Base-by-base conservation (phyloP, 2,329 filamentous ascomycete genomes). In the Trichoderma polysporum region DNA sequence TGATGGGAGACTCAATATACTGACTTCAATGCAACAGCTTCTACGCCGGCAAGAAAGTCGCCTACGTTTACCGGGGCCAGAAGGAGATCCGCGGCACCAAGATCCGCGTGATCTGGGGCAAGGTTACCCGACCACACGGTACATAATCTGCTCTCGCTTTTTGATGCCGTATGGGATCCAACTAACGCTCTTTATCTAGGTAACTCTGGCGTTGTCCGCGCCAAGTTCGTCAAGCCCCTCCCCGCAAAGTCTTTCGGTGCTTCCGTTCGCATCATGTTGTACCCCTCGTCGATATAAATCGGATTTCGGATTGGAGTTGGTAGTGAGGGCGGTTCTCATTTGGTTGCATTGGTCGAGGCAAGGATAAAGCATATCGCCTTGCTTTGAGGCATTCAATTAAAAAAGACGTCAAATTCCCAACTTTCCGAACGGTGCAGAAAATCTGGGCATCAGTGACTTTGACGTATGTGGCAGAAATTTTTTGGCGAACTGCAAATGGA, bases 91-190 rank as follows among this genome's bases (percentile, higher is more conserved):
- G 94, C 79, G 95, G 95, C 81, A 94, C 93, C 82, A 98, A 98
- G 91, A 96, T 98, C 85, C 90, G 94, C 80, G 91, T 98, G 77
- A 97, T 98, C 87, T 98, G 94, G 93, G 94, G 94, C 87, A 97
- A 97, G 88, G 91, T 98, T 81, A 97, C 93, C 81, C 88, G 93
- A 80, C 90, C 93, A 81, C 94, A 98, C 85, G 94, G 92, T 94
- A 91, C 77, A 52, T 50, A 84, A 81, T 69, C 57, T 64, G 37
- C 27, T 65, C 68, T 39, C 39, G 52, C 33, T 41, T 19, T 41
- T 7, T 29, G 35, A 39, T 33, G 25, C 25, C 67, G 63, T 9
- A 27, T 47, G 15, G 25, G 27, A 62, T 59, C 39, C 45, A 39
- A 33, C 65, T 66, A 64, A 53, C 39, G 41, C 45, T 33, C 35